Percentiles rank a stretch among this genome's conserved stretches.
These are phyloP conservation scores for Pelargonium cotyledonis DNA, from an alignment of 441 rosid genomes.

Conservation along the genomic window DNA sequence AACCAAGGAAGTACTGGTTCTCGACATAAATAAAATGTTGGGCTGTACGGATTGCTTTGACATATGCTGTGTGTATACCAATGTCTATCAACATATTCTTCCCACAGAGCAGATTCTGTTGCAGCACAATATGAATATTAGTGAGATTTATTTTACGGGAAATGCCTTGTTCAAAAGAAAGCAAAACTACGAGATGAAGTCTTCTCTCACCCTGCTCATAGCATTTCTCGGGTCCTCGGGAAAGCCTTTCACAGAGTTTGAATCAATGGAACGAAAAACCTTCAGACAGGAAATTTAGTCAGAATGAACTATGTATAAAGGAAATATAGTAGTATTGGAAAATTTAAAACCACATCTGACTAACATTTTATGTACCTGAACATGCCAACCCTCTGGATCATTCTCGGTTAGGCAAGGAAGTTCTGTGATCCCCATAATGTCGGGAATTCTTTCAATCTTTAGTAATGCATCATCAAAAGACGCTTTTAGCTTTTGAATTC, in stretches of 20 bases:
- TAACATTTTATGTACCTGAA: constrained; percentile 54
- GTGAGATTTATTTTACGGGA: neutral
- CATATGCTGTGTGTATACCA: constrained; percentile 98
- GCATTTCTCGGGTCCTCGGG: constrained; percentile 85
- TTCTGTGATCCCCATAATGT: constrained; percentile 61
- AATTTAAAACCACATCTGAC: constrained; percentile 3
- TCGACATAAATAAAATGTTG: constrained; percentile 95
- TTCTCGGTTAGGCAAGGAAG: constrained; percentile 34
- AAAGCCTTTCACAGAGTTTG: constrained; percentile 79
- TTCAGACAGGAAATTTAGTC: constrained; percentile 25
- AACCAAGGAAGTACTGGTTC: constrained; percentile 94
- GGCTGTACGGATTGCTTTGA: constrained; percentile 93
- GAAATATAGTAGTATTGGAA: neutral
- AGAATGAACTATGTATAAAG: neutral
- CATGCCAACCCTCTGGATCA: constrained; percentile 88
- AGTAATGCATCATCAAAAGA: constrained; percentile 77
- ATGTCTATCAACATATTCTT: constrained; percentile 90
- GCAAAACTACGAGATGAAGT: neutral
- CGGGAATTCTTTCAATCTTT: constrained; percentile 76
- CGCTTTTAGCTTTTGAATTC: constrained; percentile 45
- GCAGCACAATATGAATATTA: constrained; percentile 22
- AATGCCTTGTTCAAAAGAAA: constrained; percentile 7
- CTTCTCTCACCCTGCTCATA: constrained; percentile 50
- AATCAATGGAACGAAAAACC: constrained; percentile 97
- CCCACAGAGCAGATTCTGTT: constrained; percentile 84